A percentile compares a stretch with the other conserved stretches of the same genome.
Evolutionary conservation across 805 yeast species (phyloP).

Genomic region (Starmera pachycereana): DNA sequence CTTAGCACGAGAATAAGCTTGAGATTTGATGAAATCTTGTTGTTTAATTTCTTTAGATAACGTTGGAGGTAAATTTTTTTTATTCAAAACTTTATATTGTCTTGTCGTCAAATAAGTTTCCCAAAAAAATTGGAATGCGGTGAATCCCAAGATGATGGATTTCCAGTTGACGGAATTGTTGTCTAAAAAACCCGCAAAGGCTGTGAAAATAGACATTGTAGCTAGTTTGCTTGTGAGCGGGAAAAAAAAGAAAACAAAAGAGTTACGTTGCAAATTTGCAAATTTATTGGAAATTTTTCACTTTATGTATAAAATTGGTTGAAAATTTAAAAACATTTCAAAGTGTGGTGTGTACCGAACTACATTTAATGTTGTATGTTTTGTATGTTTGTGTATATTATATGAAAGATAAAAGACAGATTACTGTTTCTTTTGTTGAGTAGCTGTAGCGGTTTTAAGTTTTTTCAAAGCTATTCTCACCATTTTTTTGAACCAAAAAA

Average conservation of each 20-base stretch:
- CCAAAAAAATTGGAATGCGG: slow-evolving; percentile 65
- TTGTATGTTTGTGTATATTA: background rate
- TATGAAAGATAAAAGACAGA: background rate
- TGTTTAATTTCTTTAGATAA: slow-evolving; percentile 57
- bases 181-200: slow-evolving; percentile 46
- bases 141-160: slow-evolving; percentile 56
- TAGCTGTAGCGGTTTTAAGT: slow-evolving; percentile 8
- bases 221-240: no score
- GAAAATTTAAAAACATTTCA: no score
- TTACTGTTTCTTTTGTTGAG: background rate
- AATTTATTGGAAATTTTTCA: background rate
- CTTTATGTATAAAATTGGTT: background rate
- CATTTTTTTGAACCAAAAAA: slow-evolving; percentile 89
- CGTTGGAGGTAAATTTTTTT: slow-evolving; percentile 54
- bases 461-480: slow-evolving; percentile 56
- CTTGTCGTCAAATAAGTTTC: slow-evolving; percentile 67
- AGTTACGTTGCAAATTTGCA: background rate
- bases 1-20: slow-evolving; percentile 72
- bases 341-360: background rate
- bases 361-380: no score
- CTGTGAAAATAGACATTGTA: slow-evolving; percentile 20
- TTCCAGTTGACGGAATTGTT: slow-evolving; percentile 74
- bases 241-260: background rate
- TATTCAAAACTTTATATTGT: slow-evolving; percentile 59
- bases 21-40: slow-evolving; percentile 68